Evolutionary conservation across 1,284 basidiomycete genomes (phyloP), one percentile per base, ranked within the genome.

Genomic region (Marasmius fiardii): DNA sequence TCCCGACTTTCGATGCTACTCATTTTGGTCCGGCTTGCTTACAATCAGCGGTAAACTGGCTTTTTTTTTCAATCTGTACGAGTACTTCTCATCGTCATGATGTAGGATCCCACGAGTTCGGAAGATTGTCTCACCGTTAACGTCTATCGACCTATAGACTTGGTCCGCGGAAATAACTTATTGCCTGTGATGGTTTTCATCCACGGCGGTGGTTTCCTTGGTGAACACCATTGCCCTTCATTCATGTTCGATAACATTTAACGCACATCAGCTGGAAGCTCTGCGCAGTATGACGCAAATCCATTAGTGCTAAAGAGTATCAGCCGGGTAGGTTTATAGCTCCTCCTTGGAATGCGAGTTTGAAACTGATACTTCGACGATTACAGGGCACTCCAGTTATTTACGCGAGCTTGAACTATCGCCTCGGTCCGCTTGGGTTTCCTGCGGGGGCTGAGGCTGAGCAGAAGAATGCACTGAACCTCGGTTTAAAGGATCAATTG

Each of bases 401-500:
- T 20, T 59, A 51, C 49, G 60, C 56, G 8, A 59, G 34, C 18
- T 55, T 60, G 39, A 61, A 59, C 43, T 62, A 62, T 39, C 53
- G 61, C 4, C 55, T 62, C 6, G 61, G 61, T 10, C 57, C 61
- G 4, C 52, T 62, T 26, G 61, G 61, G 14, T 61, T 61, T 35
- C 58, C 60, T 35, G 54, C 53, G 43, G 60, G 60, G 5, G n/a
- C 33, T 2, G 68, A 70, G 50, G 68, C 68, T 11, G 58, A 54
- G 3, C 20, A 48, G 3, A 57, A 53, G 7, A 63, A 55, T 16
- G 58, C 57, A 0, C 60, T 71, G 11, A 71, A 72, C 53, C 59
- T 71, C 14, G 70, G 70, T 5, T 55, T 69, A 33, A 65, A 61
- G 48, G 72, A 74, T 55, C 67, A 73, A 41, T 57, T 69, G 14